Base-by-base conservation (phyloP, 306 rosid species). In the Sechiopsis laciniata region DNA sequence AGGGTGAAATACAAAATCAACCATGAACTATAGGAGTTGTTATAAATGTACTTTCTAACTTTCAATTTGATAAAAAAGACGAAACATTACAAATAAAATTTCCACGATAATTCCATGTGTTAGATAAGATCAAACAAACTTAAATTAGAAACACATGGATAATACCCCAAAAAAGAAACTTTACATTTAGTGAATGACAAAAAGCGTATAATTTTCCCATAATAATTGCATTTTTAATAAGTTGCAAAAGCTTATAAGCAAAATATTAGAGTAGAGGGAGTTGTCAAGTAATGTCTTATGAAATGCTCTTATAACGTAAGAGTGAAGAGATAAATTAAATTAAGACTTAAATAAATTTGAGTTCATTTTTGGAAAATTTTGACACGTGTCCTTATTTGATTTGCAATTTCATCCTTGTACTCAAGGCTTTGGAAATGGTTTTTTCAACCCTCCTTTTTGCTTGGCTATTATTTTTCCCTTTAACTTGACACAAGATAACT, bases 381-480 rank as follows among this genome's bases (percentile, higher is more conserved):
- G 55, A 42, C 37, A 67, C 55, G 72, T 67, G 72, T 67, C 35
- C 29, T 66, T 11, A 42, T 42, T 42, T 42, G 48, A 42, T 9
- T 67, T 57, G 46, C 55, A 78, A 46, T 46, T 20, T 61, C 21
- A 60, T 17, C n/a, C 85, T 81, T 84, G 80, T 64, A 80, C 82
- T 71, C 69, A 86, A 78, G 75, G 59, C 55, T 40, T 6, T 15
- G 12, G 73, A 32, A 42, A 9, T 58, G 81, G 79, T 74, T 32
- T 9, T 67, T 67, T 11, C 37, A 46, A 12, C 46, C 45, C 10
- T 45, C 72, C 1, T 19, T 21, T 69, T 69, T 20, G 57, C 55
- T 69, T 69, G 73, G 72, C 72, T 67, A 55, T 46, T 42, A 55
- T 42, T 46, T 46, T 63, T 82, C 79, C 71, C 83, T 77, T 79